These are phyloP conservation scores for Rhodotorula sphaerocarpa DNA, from an alignment of 768 basidiomycete genomes.

Conservation along the genomic window DNA sequence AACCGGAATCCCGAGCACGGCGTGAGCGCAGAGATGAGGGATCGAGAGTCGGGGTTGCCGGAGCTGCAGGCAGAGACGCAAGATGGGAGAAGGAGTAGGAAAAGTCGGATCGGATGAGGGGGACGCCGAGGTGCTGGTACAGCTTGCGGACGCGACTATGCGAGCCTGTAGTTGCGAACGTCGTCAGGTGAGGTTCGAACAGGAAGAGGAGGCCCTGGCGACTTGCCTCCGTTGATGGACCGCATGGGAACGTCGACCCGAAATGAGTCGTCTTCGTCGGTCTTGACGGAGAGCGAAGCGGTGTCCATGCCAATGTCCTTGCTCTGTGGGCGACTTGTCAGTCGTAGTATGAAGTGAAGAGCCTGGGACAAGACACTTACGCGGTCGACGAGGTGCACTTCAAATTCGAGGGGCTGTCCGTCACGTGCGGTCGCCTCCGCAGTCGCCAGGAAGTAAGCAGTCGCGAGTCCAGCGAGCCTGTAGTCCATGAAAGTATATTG, in stretches of 20 bases:
- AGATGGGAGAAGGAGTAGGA: conserved; percentile 60
- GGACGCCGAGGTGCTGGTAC: conserved; percentile 57
- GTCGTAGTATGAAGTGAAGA: not conserved
- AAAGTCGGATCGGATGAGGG: conserved; percentile 55
- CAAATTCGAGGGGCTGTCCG: conserved; percentile 48
- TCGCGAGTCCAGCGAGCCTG: conserved; percentile 59
- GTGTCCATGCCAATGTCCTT: conserved; percentile 61
- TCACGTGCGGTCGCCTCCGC: conserved; percentile 39
- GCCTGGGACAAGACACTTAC: conserved; percentile 44
- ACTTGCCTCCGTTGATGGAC: conserved; percentile 66
- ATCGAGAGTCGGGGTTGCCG: not conserved
- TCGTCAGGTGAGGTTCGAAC: not conserved
- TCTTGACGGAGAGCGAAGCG: conserved; percentile 43
- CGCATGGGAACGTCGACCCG: conserved; percentile 72
- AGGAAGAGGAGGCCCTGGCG: not conserved
- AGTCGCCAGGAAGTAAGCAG: conserved; percentile 53
- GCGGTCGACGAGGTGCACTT: conserved; percentile 69
- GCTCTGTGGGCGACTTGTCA: conserved; percentile 45
- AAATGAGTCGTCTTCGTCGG: conserved; percentile 42
- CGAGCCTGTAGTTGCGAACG: conserved; percentile 51
- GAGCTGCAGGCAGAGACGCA: not conserved
- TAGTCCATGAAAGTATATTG: not conserved
- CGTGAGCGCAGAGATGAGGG: too few relatives aligned
- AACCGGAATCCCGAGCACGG: too few relatives aligned
- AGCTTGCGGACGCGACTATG: conserved; percentile 62